phyloP scores from a whole-genome alignment of 495 filamentous ascomycete species.

The Platismatia glauca region DNA sequence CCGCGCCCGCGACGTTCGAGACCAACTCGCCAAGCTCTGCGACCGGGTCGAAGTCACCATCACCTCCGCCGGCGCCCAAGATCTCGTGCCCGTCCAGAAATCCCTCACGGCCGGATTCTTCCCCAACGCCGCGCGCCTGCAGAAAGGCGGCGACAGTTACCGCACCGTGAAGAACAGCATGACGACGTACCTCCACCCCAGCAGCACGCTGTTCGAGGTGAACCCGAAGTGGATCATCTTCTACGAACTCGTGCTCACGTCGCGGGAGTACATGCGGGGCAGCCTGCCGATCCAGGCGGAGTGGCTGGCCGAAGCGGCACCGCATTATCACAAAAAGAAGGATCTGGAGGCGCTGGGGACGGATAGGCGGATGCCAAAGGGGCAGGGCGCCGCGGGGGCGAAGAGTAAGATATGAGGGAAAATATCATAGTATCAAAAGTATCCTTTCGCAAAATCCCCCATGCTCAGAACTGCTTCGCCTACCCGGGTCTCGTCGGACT shows the following conservation, averaged over 20 bases:
- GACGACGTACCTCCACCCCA: slow-evolving; percentile 86
- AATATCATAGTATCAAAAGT: background rate
- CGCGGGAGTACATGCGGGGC: slow-evolving; percentile 88
- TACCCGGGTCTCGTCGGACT: no score
- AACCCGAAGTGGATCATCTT: slow-evolving; percentile 88
- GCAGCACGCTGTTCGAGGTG: slow-evolving; percentile 66
- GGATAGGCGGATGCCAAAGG: slow-evolving; percentile 70
- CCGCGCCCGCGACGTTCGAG: slow-evolving; percentile 83
- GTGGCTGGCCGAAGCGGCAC: slow-evolving; percentile 87
- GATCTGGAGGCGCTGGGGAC: slow-evolving; percentile 74
- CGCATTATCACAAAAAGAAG: slow-evolving; percentile 91
- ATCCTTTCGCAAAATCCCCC: background rate
- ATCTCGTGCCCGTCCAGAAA: slow-evolving; percentile 71
- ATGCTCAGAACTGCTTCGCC: no score
- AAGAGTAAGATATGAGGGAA: slow-evolving; percentile 35
- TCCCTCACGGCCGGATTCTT: slow-evolving; percentile 91
- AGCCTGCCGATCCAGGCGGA: slow-evolving; percentile 75
- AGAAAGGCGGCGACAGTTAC: slow-evolving; percentile 80
- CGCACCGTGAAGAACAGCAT: slow-evolving; percentile 89
- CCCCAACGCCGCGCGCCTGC: slow-evolving; percentile 80
- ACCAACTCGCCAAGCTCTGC: slow-evolving; percentile 90
- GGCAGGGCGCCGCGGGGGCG: slow-evolving; percentile 43
- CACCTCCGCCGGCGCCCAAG: slow-evolving; percentile 57
- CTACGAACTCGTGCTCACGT: slow-evolving; percentile 86
- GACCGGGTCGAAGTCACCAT: slow-evolving; percentile 80